Evolutionary conservation across 768 basidiomycete species (phyloP).

Genomic region (Suillus subalutaceus): DNA sequence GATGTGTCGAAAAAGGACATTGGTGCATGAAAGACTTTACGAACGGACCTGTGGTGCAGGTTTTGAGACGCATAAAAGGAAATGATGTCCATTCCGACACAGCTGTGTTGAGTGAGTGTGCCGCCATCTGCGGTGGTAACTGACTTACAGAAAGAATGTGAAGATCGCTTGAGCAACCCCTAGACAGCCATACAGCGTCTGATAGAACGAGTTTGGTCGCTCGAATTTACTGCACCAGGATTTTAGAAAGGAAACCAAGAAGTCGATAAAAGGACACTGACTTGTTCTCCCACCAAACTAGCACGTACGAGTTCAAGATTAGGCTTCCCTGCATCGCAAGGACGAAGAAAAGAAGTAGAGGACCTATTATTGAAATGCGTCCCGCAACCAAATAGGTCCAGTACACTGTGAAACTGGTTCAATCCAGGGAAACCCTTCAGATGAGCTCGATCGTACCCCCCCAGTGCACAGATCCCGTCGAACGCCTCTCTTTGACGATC

Average conservation of each 20-base stretch:
- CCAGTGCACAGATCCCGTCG: constrained; percentile 61
- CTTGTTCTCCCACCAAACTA: constrained; percentile 76
- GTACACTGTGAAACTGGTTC: constrained; percentile 47
- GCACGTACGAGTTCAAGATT: constrained; percentile 64
- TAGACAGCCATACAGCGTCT: constrained; percentile 62
- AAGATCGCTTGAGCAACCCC: constrained; percentile 59
- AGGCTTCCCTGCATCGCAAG: constrained; percentile 63
- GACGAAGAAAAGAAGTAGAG: constrained; percentile 52
- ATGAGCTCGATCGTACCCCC: constrained; percentile 37
- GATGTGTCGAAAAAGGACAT: constrained; percentile 81
- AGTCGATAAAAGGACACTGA: constrained; percentile 28
- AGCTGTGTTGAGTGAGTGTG: constrained; percentile 35
- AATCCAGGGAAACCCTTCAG: neutral
- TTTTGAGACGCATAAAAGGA: constrained; percentile 63
- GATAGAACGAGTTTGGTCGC: constrained; percentile 59
- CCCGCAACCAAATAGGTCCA: constrained; percentile 60
- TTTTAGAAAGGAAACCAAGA: neutral
- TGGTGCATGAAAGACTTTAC: constrained; percentile 66
- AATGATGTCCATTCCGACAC: constrained; percentile 55
- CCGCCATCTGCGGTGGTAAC: neutral
- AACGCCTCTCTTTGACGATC: constrained; percentile 64
- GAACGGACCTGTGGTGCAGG: constrained; percentile 58
- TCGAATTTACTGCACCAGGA: constrained; percentile 42
- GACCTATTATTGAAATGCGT: constrained; percentile 49
- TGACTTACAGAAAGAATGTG: constrained; percentile 58